These are phyloP conservation scores for Salix koriyanagi DNA, from an alignment of 345 rosid species.

Conservation along the genomic window DNA sequence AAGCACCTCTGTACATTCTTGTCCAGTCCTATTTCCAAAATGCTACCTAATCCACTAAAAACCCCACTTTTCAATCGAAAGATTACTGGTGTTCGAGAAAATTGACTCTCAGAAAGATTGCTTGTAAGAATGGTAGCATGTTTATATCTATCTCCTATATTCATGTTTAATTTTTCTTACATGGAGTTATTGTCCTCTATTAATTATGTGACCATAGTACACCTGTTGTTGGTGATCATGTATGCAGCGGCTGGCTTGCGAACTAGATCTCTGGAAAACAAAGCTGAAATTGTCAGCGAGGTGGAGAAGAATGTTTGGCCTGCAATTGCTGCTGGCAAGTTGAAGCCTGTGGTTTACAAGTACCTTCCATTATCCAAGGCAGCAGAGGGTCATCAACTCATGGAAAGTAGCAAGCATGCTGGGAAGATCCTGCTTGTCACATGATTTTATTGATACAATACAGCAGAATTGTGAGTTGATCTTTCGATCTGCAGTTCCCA, in stretches of 20 bases:
- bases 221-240: not conserved
- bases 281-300: conserved; percentile 63
- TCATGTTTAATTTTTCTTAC: not conserved
- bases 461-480: not conserved
- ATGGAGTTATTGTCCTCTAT: not conserved
- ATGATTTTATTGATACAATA: conserved; percentile 14
- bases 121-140: not conserved
- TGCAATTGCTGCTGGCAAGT: conserved; percentile 60
- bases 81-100: not conserved
- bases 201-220: not conserved
- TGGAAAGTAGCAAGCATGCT: conserved; percentile 72
- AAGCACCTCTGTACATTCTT: not conserved
- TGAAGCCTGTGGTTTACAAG: conserved; percentile 63
- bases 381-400: conserved; percentile 64
- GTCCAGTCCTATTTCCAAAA: not conserved
- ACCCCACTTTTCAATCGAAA: not conserved
- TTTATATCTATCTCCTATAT: not conserved
- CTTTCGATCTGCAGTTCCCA: not conserved
- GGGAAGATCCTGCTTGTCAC: conserved; percentile 76
- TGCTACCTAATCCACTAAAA: not conserved
- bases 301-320: conserved; percentile 87
- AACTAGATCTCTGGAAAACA: conserved; percentile 60
- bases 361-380: conserved; percentile 51
- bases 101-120: not conserved
- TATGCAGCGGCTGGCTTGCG: conserved; percentile 73